These are phyloP conservation scores for Geranomyces michiganensis DNA, from an alignment of 192 early-diverging fungal genomes.

Conservation along the genomic window DNA sequence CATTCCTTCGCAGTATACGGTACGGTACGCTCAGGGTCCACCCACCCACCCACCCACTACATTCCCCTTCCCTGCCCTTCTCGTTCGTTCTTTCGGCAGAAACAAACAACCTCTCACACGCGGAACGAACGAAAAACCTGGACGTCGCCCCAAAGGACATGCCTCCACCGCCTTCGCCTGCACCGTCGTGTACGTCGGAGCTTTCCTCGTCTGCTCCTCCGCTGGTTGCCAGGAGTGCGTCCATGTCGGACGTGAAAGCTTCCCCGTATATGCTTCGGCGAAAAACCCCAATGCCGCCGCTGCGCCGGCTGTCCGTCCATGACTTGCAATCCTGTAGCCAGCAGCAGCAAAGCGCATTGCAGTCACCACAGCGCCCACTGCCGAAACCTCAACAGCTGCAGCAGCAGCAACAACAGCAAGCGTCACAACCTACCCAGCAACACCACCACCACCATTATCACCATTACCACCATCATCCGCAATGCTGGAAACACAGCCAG, in stretches of 20 bases:
- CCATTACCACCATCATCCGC: slow-evolving; percentile 21
- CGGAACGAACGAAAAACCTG: neutral
- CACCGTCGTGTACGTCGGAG: slow-evolving; percentile 4
- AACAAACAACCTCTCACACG: too few species aligned
- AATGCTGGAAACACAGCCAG: slow-evolving; percentile 10
- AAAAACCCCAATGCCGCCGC: neutral
- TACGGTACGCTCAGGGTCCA: too few species aligned
- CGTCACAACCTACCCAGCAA: neutral
- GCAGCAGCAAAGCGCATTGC: neutral
- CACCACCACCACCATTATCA: slow-evolving; percentile 19
- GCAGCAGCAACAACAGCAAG: slow-evolving; percentile 1
- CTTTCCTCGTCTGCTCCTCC: neutral
- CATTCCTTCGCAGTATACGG: too few species aligned
- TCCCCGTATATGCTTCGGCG: slow-evolving; percentile 3
- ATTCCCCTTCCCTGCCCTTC: too few species aligned
- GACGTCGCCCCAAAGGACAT: neutral
- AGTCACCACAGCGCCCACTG: neutral
- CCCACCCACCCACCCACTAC: too few species aligned
- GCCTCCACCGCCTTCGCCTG: slow-evolving; percentile 1
- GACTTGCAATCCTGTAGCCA: slow-evolving; percentile 2
- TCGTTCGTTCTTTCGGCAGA: too few species aligned
- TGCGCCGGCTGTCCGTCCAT: slow-evolving; percentile 14
- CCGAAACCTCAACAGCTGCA: slow-evolving; percentile 5
- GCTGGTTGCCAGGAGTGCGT: slow-evolving; percentile 5
- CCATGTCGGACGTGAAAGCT: neutral